A percentile compares a stretch with the other conserved stretches of the same genome.
These are phyloP conservation scores for Rhytidhysteron rufulum DNA, from an alignment of 2,329 filamentous ascomycete genomes.

Conservation along the genomic window DNA sequence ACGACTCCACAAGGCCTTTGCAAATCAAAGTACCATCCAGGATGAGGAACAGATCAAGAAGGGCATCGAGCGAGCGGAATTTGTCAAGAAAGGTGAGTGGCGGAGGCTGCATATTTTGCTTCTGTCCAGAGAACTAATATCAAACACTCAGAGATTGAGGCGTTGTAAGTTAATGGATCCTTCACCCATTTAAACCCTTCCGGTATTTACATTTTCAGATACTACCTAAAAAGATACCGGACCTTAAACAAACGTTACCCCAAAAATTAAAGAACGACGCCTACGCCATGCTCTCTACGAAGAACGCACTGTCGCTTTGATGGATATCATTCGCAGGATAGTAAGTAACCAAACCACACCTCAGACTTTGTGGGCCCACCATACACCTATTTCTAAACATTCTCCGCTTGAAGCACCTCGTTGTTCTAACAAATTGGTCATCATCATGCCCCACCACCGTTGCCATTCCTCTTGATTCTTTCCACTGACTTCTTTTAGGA, in stretches of 20 bases:
- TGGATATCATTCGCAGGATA: neutral
- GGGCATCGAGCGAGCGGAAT: slow-evolving; percentile 75
- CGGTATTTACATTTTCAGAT: too few species aligned
- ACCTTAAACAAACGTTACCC: slow-evolving; percentile 78
- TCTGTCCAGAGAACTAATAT: slow-evolving; percentile 6
- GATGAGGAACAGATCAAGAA: slow-evolving; percentile 72
- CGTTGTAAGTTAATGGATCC: slow-evolving; percentile 71
- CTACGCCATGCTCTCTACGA: neutral
- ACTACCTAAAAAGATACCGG: slow-evolving; percentile 89
- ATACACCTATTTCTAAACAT: slow-evolving; percentile 67
- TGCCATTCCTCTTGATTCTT: slow-evolving; percentile 94
- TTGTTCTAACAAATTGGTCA: slow-evolving; percentile 75
- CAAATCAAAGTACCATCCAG: slow-evolving; percentile 64
- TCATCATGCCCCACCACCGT: slow-evolving; percentile 82
- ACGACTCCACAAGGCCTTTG: slow-evolving; percentile 81
- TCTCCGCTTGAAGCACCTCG: slow-evolving; percentile 78
- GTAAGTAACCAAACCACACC: neutral
- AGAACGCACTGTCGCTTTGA: neutral
- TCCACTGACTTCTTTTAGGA: slow-evolving; percentile 75
- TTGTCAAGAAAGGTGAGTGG: slow-evolving; percentile 77
- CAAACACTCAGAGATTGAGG: slow-evolving; percentile 70
- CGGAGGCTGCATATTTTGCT: slow-evolving; percentile 5
- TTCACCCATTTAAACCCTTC: too few species aligned
- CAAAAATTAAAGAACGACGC: slow-evolving; percentile 17
- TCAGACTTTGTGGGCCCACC: slow-evolving; percentile 59